Conservation (phyloP, 2,329 filamentous ascomycete genomes). For the Truncatella angustata region DNA sequence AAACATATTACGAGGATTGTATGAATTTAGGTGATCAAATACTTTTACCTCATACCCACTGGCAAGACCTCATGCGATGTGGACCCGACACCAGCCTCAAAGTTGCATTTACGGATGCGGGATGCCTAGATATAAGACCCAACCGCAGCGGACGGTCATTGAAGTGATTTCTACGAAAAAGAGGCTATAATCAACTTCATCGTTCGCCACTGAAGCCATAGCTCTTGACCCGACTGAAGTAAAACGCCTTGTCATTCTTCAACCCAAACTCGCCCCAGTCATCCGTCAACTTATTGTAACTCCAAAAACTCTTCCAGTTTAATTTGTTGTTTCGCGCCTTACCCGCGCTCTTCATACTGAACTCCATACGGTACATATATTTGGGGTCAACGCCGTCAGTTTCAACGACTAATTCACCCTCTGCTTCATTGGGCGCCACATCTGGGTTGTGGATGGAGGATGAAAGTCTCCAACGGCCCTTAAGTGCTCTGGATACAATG, state of each 20-base stretch:
- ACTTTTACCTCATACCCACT: too few relatives aligned
- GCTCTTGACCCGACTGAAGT: constrained; percentile 65
- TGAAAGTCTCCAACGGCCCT: constrained; percentile 50
- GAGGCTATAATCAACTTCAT: too few relatives aligned
- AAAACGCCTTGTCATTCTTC: constrained; percentile 63
- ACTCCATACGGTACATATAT: constrained; percentile 82
- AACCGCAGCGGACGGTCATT: too few relatives aligned
- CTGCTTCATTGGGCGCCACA: constrained; percentile 38
- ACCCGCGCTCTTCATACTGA: constrained; percentile 66
- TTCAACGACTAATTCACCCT: constrained; percentile 76
- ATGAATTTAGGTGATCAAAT: too few relatives aligned
- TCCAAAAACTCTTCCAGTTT: constrained; percentile 86
- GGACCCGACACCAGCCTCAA: too few relatives aligned
- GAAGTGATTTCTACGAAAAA: too few relatives aligned
- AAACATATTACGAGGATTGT: too few relatives aligned
- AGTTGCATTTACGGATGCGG: too few relatives aligned
- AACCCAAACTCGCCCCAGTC: constrained; percentile 81
- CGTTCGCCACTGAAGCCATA: constrained; percentile 51
- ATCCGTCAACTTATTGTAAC: constrained; percentile 84
- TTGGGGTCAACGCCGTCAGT: constrained; percentile 77
- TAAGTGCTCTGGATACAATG: constrained; percentile 68
- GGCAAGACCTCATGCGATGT: too few relatives aligned
- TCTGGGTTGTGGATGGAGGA: constrained; percentile 27
- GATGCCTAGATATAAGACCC: too few relatives aligned
- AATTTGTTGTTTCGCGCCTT: constrained; percentile 80